A percentile compares a stretch with the other conserved stretches of the same genome.
Conservation (phyloP, 192 early-diverging fungal genomes). For the Spizellomyces sp. region DNA sequence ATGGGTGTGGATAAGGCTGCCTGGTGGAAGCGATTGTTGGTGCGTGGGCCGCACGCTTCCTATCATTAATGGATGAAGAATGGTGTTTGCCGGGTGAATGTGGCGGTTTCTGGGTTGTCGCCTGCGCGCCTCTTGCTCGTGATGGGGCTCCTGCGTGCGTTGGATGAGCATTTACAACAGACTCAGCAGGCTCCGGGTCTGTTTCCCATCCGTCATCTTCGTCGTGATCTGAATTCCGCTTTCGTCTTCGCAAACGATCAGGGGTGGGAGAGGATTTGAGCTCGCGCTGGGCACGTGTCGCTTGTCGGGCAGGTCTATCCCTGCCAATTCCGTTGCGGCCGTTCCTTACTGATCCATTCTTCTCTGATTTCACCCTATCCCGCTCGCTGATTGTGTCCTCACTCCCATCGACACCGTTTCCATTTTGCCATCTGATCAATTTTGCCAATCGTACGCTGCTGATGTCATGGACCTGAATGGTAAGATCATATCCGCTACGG, state of each 20-base stretch:
- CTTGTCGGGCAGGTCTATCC: neutral
- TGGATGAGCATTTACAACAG: too few species aligned
- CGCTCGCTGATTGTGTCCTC: neutral
- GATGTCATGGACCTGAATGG: constrained; percentile 1
- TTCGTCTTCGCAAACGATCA: too few species aligned
- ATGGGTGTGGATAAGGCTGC: neutral
- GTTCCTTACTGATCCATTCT: neutral
- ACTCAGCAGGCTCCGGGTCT: too few species aligned
- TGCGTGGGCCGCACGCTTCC: too few species aligned
- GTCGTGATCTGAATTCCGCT: too few species aligned
- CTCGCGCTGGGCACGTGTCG: neutral
- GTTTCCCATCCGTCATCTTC: too few species aligned
- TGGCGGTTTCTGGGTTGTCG: too few species aligned
- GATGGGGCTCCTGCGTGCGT: too few species aligned
- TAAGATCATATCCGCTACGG: neutral
- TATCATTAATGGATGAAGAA: too few species aligned
- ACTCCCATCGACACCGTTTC: neutral
- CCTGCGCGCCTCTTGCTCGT: too few species aligned
- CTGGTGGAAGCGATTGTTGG: neutral
- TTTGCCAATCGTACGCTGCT: neutral
- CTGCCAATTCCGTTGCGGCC: neutral
- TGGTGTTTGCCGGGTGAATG: too few species aligned
- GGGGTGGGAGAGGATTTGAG: neutral
- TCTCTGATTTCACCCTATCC: too few species aligned
- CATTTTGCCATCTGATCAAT: neutral